Base-by-base conservation (phyloP, 441 rosid species). In the Isatis lusitanica region DNA sequence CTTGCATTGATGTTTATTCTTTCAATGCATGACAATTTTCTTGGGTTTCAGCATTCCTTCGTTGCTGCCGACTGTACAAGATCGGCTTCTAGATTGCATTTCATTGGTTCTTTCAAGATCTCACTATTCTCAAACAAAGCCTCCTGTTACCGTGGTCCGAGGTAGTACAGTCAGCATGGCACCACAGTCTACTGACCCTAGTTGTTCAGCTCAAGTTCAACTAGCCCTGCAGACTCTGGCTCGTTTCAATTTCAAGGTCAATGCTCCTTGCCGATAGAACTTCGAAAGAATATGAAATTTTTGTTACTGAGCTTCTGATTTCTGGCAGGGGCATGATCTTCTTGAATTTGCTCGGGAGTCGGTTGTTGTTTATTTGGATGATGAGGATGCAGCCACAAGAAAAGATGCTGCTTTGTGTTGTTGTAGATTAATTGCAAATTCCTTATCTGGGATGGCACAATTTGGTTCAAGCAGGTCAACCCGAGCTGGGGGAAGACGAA, bases 381-480 rank as follows among this genome's bases (percentile, higher is more conserved):
- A 94, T 77, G 98, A 89, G 83, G 98, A 96, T 87, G 93, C 94
- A 73, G 81, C 85, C 70, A 90, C 97, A 63, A 80, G 98, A 65
- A 94, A 94, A 85, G 98, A 96, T 88, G 98, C 98, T 10, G 98
- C 99, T 63, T 82, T 96, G 71, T 96, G 98, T 78, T 96, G 99
- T 81, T 96, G 99, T 85, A 87, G 84, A 73, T 83, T 96, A 78
- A 90, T 94, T 70, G 97, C 96, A 76, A 91, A 89, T 85, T 91
- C 98, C 31, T 87, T 96, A 80, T 85, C 92, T 74, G 90, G 90
- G 61, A 48, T 74, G 5, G 26, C 80, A 58, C 97, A 85, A 70
- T 89, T 89, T 79, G 86, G 95, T 75, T 75, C 96, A 60, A 82
- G 84, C 74, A 85, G 98, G 83, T 85, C 98, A 67, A 87, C 83